Evolutionary conservation across 2,329 filamentous ascomycete genomes (phyloP).

Genomic region (Trichoderma breve): DNA sequence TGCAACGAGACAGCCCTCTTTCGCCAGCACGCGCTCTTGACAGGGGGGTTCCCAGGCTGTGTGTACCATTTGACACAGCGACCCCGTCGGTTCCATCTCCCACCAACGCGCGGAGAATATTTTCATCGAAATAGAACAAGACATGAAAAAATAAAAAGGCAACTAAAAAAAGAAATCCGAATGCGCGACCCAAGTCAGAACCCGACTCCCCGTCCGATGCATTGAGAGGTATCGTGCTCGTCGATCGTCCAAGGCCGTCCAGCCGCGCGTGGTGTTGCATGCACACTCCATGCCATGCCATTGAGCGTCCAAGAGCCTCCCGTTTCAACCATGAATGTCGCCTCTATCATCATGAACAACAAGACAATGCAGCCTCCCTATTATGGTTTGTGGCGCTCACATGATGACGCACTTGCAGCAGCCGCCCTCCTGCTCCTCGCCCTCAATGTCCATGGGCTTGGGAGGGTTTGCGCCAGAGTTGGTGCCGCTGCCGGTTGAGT

Average conservation of each 20-base stretch:
- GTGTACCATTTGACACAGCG: slow-evolving; percentile 10
- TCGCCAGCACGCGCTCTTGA: slow-evolving; percentile 1
- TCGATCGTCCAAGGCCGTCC: slow-evolving; percentile 23
- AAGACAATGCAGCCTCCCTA: neutral
- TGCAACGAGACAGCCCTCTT: neutral
- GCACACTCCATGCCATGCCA: slow-evolving; percentile 8
- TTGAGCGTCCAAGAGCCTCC: slow-evolving; percentile 8
- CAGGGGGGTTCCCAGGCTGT: slow-evolving; percentile 4
- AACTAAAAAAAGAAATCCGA: slow-evolving; percentile 25
- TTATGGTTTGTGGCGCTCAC: slow-evolving; percentile 41
- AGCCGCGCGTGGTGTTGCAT: slow-evolving; percentile 10
- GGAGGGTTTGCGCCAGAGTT: slow-evolving; percentile 59
- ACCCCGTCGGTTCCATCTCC: slow-evolving; percentile 10
- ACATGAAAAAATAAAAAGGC: slow-evolving; percentile 24
- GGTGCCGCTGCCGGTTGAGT: slow-evolving; percentile 68
- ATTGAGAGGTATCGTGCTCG: slow-evolving; percentile 30
- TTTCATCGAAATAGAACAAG: slow-evolving; percentile 24
- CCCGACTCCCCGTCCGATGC: slow-evolving; percentile 42
- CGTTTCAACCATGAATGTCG: slow-evolving; percentile 19
- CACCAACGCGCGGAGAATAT: slow-evolving; percentile 10
- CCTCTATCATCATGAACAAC: slow-evolving; percentile 16
- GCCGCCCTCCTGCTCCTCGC: slow-evolving; percentile 64
- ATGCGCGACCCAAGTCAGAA: slow-evolving; percentile 34
- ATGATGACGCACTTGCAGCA: slow-evolving; percentile 92
- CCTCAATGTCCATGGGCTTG: slow-evolving; percentile 77